Conservation (phyloP, 495 filamentous ascomycete species). For the Pseudoneurospora amorphoporcata region DNA sequence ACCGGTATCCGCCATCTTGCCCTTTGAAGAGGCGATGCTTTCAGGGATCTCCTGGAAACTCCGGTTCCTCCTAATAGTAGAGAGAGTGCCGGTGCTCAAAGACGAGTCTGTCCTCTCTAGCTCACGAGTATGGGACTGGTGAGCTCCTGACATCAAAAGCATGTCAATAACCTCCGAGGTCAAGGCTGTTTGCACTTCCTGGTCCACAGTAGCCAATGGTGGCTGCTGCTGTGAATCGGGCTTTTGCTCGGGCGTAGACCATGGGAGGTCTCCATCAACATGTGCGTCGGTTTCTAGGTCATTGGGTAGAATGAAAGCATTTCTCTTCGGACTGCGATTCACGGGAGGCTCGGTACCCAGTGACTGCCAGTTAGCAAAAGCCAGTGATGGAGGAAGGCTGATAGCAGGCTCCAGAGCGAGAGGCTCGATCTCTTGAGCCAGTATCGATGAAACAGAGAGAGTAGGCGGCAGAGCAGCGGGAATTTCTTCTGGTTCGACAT, state of each 20-base stretch:
- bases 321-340: conserved; percentile 34
- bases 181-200: conserved; percentile 62
- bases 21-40: conserved; percentile 26
- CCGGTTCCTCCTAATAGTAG: conserved; percentile 25
- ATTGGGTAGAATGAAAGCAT: conserved; percentile 39
- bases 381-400: conserved; percentile 16
- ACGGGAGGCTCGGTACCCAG: conserved; percentile 42
- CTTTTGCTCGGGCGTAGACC: conserved; percentile 28
- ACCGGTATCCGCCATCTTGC: conserved; percentile 15
- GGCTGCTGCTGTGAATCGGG: conserved; percentile 25
- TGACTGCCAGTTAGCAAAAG: conserved; percentile 39
- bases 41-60: conserved; percentile 30
- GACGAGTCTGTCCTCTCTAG: conserved; percentile 13
- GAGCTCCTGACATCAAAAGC: conserved; percentile 40
- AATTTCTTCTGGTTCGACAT: conserved; percentile 9
- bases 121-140: conserved; percentile 17
- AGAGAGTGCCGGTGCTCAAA: conserved; percentile 20
- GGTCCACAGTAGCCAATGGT: conserved; percentile 42
- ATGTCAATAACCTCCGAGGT: conserved; percentile 64
- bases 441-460: neutral
- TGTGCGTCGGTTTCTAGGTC: conserved; percentile 14
- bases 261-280: conserved; percentile 12
- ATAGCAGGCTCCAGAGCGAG: neutral
- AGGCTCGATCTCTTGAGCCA: conserved; percentile 7
- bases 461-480: neutral